phyloP scores from a whole-genome alignment of 768 basidiomycete genomes.

The Pulveroboletus sp. region DNA sequence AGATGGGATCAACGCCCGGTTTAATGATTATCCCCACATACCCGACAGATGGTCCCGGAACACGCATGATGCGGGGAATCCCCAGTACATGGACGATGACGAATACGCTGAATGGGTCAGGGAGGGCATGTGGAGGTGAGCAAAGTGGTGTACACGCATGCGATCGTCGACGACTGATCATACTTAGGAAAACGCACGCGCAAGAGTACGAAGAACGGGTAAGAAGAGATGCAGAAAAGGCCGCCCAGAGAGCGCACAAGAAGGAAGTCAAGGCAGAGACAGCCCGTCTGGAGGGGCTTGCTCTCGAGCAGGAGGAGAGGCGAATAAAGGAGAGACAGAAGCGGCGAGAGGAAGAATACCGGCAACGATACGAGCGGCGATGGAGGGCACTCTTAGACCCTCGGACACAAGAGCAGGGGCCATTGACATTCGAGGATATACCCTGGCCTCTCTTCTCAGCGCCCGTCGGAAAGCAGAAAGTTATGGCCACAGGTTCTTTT shows the following conservation, averaged over 20 bases:
- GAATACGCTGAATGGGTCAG: conserved; percentile 87
- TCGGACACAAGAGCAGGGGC: conserved; percentile 16
- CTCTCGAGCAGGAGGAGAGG: conserved; percentile 48
- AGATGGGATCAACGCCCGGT: conserved; percentile 54
- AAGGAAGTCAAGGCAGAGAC: conserved; percentile 54
- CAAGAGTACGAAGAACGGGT: conserved; percentile 61
- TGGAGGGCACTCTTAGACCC: conserved; percentile 51
- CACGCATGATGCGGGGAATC: conserved; percentile 39
- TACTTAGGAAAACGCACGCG: conserved; percentile 58
- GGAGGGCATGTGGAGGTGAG: conserved; percentile 78
- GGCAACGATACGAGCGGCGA: conserved; percentile 49
- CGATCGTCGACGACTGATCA: conserved; percentile 1
- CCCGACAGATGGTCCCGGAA: conserved; percentile 61
- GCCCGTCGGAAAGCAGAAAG: conserved; percentile 16
- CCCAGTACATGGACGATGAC: conserved; percentile 68
- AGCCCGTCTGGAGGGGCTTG: conserved; percentile 43
- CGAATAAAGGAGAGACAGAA: conserved; percentile 46
- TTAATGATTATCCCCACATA: conserved; percentile 68
- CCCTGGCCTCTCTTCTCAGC: conserved; percentile 63
- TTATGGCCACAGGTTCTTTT: conserved; percentile 14
- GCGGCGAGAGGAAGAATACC: conserved; percentile 40
- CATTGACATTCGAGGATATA: conserved; percentile 53
- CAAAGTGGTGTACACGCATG: conserved; percentile 4
- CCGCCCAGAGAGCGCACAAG: conserved; percentile 49
- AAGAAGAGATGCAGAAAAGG: conserved; percentile 48